phyloP scores from a whole-genome alignment of 768 basidiomycete genomes.

The Lactarius psammicola region DNA sequence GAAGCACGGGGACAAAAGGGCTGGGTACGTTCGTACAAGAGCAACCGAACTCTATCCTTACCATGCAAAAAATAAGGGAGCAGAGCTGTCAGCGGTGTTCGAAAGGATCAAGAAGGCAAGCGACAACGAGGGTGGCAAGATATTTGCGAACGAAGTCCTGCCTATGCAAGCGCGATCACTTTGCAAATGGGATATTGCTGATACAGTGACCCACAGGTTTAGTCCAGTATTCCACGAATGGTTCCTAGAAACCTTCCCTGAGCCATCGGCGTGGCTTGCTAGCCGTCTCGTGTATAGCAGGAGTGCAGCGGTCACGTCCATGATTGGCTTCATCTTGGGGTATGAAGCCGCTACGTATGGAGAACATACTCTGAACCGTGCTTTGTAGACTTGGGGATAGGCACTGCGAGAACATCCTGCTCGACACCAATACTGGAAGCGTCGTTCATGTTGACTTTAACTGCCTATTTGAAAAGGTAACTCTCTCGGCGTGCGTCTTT shows the following conservation, averaged over 20 bases:
- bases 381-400: slow-evolving; percentile 85
- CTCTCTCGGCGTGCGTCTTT: neutral
- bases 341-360: slow-evolving; percentile 38
- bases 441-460: slow-evolving; percentile 97
- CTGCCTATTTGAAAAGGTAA: slow-evolving; percentile 93
- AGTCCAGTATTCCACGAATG: slow-evolving; percentile 94
- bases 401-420: slow-evolving; percentile 93
- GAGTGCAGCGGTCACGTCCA: slow-evolving; percentile 95
- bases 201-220: slow-evolving; percentile 43
- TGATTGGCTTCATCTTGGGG: slow-evolving; percentile 98
- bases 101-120: slow-evolving; percentile 48
- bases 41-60: neutral
- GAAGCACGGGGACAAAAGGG: slow-evolving; percentile 45
- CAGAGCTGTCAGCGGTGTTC: slow-evolving; percentile 48
- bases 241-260: slow-evolving; percentile 96
- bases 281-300: slow-evolving; percentile 84
- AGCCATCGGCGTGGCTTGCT: slow-evolving; percentile 91
- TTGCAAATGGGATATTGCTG: neutral
- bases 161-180: slow-evolving; percentile 45
- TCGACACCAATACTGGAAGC: slow-evolving; percentile 86
- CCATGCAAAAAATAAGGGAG: slow-evolving; percentile 35
- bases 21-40: slow-evolving; percentile 45
- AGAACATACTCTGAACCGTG: neutral
- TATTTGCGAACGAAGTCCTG: slow-evolving; percentile 57
- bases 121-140: slow-evolving; percentile 50